Evolutionary conservation across 2,329 filamentous ascomycete species (phyloP).

Genomic region (Periconia macrospinosa): DNA sequence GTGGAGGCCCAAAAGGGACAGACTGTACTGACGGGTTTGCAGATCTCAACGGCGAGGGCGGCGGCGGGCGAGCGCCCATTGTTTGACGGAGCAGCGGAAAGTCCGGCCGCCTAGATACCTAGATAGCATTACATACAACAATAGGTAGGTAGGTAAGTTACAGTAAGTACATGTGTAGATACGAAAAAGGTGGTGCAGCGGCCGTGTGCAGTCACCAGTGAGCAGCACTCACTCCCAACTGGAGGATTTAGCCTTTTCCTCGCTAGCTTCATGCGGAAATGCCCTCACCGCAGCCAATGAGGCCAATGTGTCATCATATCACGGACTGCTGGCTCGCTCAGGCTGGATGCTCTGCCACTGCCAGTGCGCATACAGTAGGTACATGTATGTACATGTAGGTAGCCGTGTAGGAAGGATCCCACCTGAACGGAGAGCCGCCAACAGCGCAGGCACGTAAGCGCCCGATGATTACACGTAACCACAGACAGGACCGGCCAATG

Average conservation of each 20-base stretch:
- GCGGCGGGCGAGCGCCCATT: not conserved
- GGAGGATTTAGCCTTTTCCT: constrained; percentile 11
- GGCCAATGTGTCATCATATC: not conserved
- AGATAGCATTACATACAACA: not conserved
- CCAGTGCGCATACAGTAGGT: no score
- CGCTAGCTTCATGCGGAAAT: not conserved
- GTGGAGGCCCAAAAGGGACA: not conserved
- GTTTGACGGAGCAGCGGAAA: not conserved
- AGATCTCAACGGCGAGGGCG: not conserved
- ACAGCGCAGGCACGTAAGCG: no score
- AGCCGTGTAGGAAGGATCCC: no score
- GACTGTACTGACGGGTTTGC: not conserved
- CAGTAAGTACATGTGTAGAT: not conserved
- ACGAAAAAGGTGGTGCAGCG: not conserved
- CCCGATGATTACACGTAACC: no score
- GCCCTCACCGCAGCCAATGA: not conserved
- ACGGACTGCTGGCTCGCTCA: no score
- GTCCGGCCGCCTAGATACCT: constrained; percentile 12
- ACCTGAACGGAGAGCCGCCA: no score
- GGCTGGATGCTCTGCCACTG: no score
- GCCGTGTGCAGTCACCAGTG: no score
- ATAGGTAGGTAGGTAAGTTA: not conserved
- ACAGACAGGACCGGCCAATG: no score
- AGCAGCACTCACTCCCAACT: not conserved
- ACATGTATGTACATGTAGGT: no score